A percentile compares a stretch with the other conserved stretches of the same genome.
Evolutionary conservation across 331 rosid genomes (phyloP).

Genomic region (Arachis monticola): DNA sequence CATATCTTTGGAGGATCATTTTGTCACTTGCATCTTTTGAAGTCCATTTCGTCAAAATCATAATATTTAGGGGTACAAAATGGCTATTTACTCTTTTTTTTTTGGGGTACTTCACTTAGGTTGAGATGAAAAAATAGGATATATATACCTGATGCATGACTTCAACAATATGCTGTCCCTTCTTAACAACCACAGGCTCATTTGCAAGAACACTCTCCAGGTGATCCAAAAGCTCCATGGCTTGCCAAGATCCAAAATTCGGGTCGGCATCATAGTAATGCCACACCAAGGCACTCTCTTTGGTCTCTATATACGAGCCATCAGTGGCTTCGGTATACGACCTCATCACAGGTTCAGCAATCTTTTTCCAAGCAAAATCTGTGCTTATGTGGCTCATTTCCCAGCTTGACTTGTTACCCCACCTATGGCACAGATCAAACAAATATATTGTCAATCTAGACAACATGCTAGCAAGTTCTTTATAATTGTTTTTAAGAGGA

Average conservation of each 20-base stretch:
- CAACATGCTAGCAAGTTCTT: slow-evolving; percentile 7
- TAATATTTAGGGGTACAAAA: too few species aligned
- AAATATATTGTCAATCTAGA: slow-evolving; percentile 18
- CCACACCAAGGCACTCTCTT: slow-evolving; percentile 91
- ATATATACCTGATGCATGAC: slow-evolving; percentile 72
- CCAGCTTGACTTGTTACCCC: slow-evolving; percentile 70
- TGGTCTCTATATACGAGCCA: slow-evolving; percentile 76
- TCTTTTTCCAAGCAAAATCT: slow-evolving; percentile 70
- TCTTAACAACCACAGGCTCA: slow-evolving; percentile 76
- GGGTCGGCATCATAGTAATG: slow-evolving; percentile 71
- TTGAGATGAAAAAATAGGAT: slow-evolving; percentile 13
- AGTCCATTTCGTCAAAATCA: too few species aligned
- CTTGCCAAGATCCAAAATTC: slow-evolving; percentile 75
- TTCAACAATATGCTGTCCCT: slow-evolving; percentile 77
- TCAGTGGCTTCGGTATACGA: slow-evolving; percentile 73
- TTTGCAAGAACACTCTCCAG: slow-evolving; percentile 76
- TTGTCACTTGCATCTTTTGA: too few species aligned
- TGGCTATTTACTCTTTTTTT: too few species aligned
- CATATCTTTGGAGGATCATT: too few species aligned
- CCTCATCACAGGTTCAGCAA: slow-evolving; percentile 76
- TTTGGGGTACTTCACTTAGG: too few species aligned
- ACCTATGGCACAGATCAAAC: slow-evolving; percentile 49
- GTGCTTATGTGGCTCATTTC: slow-evolving; percentile 46
- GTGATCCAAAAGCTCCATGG: slow-evolving; percentile 73
- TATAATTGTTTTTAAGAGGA: background rate